phyloP scores from a whole-genome alignment of 208 protist genomes.

The Leishmania braziliensis region DNA sequence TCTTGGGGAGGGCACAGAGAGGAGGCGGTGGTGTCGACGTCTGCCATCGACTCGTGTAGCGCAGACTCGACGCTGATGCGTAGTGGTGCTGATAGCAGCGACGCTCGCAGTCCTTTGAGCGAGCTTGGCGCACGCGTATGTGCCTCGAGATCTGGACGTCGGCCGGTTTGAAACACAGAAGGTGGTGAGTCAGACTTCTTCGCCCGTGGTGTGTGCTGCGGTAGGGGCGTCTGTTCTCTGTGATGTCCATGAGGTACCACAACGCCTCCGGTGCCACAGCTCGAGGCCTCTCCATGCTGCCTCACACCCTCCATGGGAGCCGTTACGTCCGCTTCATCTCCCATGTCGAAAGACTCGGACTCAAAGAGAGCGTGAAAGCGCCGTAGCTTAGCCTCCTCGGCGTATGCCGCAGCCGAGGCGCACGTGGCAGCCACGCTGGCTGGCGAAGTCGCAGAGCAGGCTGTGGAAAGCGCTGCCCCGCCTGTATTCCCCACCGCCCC shows the following conservation, averaged over 20 bases:
- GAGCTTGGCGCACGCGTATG: not conserved
- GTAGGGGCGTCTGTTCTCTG: constrained; percentile 6
- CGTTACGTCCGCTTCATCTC: not conserved
- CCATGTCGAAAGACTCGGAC: constrained; percentile 9
- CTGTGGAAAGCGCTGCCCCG: not conserved
- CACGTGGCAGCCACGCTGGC: constrained; percentile 9
- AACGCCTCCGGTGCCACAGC: not conserved
- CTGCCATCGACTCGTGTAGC: not conserved
- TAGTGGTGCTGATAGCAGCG: not conserved
- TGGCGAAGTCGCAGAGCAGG: no score
- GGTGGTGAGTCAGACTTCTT: constrained; percentile 13
- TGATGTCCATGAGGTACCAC: constrained; percentile 1
- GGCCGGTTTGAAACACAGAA: constrained; percentile 15
- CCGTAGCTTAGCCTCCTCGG: constrained; percentile 13
- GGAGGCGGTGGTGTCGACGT: not conserved
- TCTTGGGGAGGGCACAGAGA: constrained; percentile 8
- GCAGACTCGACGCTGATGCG: not conserved
- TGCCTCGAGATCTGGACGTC: not conserved
- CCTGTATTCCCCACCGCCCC: not conserved
- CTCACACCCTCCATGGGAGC: no score
- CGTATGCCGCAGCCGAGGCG: constrained; percentile 9
- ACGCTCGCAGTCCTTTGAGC: not conserved
- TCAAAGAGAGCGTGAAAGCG: constrained; percentile 22
- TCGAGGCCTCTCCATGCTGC: not conserved
- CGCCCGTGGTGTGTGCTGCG: constrained; percentile 10